Evolutionary conservation across 805 yeast genomes (phyloP).

Genomic region (Alloascoidea hylecoeti): DNA sequence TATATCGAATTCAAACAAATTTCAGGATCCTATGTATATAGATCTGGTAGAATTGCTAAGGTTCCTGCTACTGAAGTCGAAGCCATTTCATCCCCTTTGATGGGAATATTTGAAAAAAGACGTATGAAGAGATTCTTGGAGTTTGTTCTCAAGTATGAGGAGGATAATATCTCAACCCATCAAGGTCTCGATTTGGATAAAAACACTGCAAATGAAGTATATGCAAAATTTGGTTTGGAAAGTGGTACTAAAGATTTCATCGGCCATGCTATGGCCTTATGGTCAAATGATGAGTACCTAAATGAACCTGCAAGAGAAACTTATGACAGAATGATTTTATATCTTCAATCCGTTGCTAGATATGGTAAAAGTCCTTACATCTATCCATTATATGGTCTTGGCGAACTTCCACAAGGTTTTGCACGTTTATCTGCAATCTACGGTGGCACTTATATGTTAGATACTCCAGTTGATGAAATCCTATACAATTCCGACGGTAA

Average conservation of each 20-base stretch:
- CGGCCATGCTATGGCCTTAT: conserved; percentile 97
- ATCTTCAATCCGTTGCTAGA: conserved; percentile 82
- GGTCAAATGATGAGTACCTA: conserved; percentile 85
- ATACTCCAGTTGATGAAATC: conserved; percentile 87
- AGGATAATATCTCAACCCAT: conserved; percentile 67
- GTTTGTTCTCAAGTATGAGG: conserved; percentile 71
- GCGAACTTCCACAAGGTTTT: conserved; percentile 98
- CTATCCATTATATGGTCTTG: conserved; percentile 92
- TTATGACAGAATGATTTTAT: conserved; percentile 70
- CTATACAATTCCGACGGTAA: conserved; percentile 58
- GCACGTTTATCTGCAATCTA: conserved; percentile 93
- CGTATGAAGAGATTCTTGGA: conserved; percentile 88
- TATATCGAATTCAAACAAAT: conserved; percentile 94
- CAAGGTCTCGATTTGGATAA: conserved; percentile 76
- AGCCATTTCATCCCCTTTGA: conserved; percentile 80
- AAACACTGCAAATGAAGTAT: conserved; percentile 86
- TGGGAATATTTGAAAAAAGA: conserved; percentile 94
- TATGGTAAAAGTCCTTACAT: conserved; percentile 95
- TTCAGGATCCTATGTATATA: conserved; percentile 88
- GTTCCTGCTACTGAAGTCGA: conserved; percentile 89
- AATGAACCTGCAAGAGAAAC: conserved; percentile 86
- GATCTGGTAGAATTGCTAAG: conserved; percentile 82
- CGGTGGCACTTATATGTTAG: conserved; percentile 98
- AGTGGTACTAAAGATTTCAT: conserved; percentile 90
- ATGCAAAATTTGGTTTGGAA: conserved; percentile 79